phyloP scores from a whole-genome alignment of 768 basidiomycete species.

The Nidularia pulvinata region DNA sequence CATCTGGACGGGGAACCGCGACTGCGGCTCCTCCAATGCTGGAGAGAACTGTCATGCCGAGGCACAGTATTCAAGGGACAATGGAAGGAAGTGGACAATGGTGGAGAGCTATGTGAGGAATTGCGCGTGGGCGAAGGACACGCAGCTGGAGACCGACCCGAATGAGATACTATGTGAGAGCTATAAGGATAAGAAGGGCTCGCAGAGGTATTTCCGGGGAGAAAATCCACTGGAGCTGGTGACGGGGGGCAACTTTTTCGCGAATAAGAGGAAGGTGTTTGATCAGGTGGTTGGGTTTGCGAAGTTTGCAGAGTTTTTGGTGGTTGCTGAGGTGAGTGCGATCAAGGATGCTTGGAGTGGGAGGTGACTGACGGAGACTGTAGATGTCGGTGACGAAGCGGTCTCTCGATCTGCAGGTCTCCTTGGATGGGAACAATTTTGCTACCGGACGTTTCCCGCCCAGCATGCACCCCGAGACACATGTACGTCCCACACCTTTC shows the following conservation, averaged over 20 bases:
- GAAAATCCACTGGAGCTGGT: slow-evolving; percentile 79
- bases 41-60: slow-evolving; percentile 63
- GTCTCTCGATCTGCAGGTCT: slow-evolving; percentile 86
- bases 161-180: slow-evolving; percentile 93
- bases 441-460: slow-evolving; percentile 90
- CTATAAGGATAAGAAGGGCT: slow-evolving; percentile 79
- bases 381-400: slow-evolving; percentile 49
- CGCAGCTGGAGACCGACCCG: slow-evolving; percentile 75
- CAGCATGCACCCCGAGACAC: slow-evolving; percentile 85
- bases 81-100: slow-evolving; percentile 75
- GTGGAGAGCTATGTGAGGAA: slow-evolving; percentile 89
- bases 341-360: neutral
- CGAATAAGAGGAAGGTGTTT: slow-evolving; percentile 75
- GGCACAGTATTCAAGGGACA: slow-evolving; percentile 72
- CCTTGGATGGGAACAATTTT: slow-evolving; percentile 86
- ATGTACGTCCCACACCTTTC: slow-evolving; percentile 49
- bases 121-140: slow-evolving; percentile 91
- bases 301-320: slow-evolving; percentile 95
- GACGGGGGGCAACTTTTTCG: slow-evolving; percentile 73
- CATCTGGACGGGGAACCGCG: slow-evolving; percentile 85
- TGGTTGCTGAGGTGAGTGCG: slow-evolving; percentile 85
- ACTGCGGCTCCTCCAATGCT: slow-evolving; percentile 45
- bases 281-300: slow-evolving; percentile 92
- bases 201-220: slow-evolving; percentile 57
- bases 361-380: neutral